These are phyloP conservation scores for Pistacia atlantica DNA, from an alignment of 345 rosid genomes.

Conservation along the genomic window DNA sequence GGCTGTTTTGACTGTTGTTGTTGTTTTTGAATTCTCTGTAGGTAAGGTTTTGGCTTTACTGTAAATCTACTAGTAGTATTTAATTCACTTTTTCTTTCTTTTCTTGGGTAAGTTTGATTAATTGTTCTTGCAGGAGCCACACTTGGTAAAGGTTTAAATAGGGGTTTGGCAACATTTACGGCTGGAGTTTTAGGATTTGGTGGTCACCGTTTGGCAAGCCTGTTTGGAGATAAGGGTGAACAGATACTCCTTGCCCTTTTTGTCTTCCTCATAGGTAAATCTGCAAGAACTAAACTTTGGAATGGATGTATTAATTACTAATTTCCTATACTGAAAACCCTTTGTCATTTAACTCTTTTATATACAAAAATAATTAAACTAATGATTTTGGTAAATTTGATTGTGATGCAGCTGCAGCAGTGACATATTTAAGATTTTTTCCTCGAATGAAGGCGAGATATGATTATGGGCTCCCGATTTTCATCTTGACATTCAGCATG, in stretches of 20 bases:
- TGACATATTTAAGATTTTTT: conserved; percentile 36
- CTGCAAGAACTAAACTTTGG: too few relatives aligned
- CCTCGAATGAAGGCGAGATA: conserved; percentile 44
- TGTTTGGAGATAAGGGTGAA: conserved; percentile 24
- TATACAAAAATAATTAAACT: background rate
- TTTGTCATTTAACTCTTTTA: too few relatives aligned
- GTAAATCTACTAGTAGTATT: background rate
- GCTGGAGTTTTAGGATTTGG: conserved; percentile 29
- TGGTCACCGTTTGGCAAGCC: conserved; percentile 30
- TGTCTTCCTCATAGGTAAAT: conserved; percentile 34
- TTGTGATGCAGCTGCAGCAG: conserved; percentile 30
- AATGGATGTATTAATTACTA: too few relatives aligned
- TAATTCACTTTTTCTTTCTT: background rate
- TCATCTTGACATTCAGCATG: conserved; percentile 39
- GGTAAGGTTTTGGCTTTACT: conserved; percentile 22
- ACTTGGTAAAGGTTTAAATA: conserved; percentile 28
- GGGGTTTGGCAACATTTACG: conserved; percentile 30
- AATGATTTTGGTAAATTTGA: background rate
- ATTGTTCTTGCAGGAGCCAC: conserved; percentile 21
- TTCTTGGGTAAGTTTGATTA: background rate
- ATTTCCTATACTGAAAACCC: too few relatives aligned
- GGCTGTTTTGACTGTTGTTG: conserved; percentile 51
- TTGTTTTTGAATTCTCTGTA: conserved; percentile 45
- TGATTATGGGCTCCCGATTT: conserved; percentile 41
- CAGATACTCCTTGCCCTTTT: conserved; percentile 28